Evolutionary conservation across 495 filamentous ascomycete genomes (phyloP), one percentile per base, ranked within the genome.

Genomic region (Trichoderma asperelloides): DNA sequence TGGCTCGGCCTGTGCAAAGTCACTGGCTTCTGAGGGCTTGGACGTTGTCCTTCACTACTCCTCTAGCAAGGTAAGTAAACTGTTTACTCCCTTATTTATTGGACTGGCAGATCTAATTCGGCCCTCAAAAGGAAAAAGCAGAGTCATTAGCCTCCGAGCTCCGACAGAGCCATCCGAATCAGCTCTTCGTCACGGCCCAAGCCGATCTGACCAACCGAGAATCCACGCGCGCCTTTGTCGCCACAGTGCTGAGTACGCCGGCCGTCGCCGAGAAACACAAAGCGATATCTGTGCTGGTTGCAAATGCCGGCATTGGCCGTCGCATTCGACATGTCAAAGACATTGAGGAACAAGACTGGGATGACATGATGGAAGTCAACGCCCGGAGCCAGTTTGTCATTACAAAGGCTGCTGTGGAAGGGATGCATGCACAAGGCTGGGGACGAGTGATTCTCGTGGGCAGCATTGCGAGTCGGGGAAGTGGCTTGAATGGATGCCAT

Each of bases 311-410:
- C n/a, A 28, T 65, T 25, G 63, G 63, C 6, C 63, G 63, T 27
- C 33, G 63, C 23, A 65, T 65, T 37, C 33, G 63, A 27, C 30
- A 65, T 45, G 40, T 45, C 27, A 45, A 25, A 4, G 41, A 65
- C 33, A 65, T 65, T n/a, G 33, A 65, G 7, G 63, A 65, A 45
- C 33, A 65, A 4, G 63, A 65, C 63, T 65, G 63, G 63, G 63
- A 65, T 27, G 63, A 65, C 33, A 65, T 45, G 2, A 65, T 65
- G 63, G 63, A 65, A 41, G 63, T 65, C 39, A 65, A 65, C 16
- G 16, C 18, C 18, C 33, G 63, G 1, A 65, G 63, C 23, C 63
- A 65, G 23, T 65, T 65, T 41, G 63, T 65, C 18, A 41, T 65
- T 25, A 65, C 63, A 7, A 39, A 41, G n/a, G 9, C 63, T 21